phyloP scores from a whole-genome alignment of 169 alveolate species.

The Eimeria maxima region DNA sequence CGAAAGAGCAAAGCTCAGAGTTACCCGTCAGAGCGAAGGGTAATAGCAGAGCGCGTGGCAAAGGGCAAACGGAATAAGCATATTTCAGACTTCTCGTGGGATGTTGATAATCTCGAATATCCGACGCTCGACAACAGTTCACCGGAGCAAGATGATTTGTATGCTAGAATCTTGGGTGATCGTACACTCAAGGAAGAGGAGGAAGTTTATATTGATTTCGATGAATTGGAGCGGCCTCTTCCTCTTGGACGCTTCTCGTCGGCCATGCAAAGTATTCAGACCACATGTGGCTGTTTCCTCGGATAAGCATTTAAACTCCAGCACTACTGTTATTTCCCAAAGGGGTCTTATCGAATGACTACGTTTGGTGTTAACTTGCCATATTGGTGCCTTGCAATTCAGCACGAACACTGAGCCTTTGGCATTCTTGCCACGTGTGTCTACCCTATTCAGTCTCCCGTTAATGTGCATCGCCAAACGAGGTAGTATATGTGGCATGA shows the following conservation, averaged over 20 bases:
- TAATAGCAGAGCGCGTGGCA: slow-evolving; percentile 6
- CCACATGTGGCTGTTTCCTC: slow-evolving; percentile 68
- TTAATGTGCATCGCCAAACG: not conserved
- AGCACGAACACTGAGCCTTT: not conserved
- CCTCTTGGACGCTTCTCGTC: slow-evolving; percentile 44
- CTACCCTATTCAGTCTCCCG: not conserved
- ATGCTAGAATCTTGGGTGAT: slow-evolving; percentile 65
- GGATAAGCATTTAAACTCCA: not conserved
- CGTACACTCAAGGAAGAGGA: slow-evolving; percentile 62
- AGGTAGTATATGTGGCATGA: not conserved
- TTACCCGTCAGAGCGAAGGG: slow-evolving; percentile 61
- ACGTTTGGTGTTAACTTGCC: not conserved
- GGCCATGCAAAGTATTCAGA: slow-evolving; percentile 39
- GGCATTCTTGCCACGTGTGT: not conserved
- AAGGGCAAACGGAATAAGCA: not conserved
- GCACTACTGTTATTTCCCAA: not conserved
- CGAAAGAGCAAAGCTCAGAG: slow-evolving; percentile 61
- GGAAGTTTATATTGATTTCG: slow-evolving; percentile 51
- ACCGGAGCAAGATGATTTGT: not conserved
- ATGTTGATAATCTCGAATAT: not conserved
- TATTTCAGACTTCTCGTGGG: slow-evolving; percentile 37
- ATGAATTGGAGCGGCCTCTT: slow-evolving; percentile 53
- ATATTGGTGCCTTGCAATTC: not conserved
- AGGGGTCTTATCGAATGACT: not conserved
- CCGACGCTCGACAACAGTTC: not conserved